These are phyloP conservation scores for Themeda triandra DNA, from an alignment of 176 grass and related monocot species.

Conservation along the genomic window DNA sequence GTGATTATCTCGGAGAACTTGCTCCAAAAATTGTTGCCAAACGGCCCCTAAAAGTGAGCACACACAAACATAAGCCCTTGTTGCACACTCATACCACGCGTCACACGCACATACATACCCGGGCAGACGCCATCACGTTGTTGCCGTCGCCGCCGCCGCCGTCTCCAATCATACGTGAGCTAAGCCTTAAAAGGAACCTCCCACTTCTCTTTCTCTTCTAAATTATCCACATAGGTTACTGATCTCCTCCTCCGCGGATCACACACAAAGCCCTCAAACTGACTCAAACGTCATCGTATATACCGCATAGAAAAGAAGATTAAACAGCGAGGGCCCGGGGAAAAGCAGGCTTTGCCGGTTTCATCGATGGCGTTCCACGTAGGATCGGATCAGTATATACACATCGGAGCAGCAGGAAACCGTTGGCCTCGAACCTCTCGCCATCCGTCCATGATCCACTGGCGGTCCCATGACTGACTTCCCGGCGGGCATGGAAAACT, in stretches of 20 bases:
- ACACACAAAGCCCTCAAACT: not conserved
- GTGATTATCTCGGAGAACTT: too few species aligned
- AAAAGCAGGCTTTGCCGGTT: not conserved
- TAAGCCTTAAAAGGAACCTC: not conserved
- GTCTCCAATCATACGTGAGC: not conserved
- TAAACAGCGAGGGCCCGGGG: not conserved
- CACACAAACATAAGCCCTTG: too few species aligned
- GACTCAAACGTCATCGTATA: not conserved
- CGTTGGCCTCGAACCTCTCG: not conserved
- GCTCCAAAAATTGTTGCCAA: too few species aligned
- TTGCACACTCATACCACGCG: too few species aligned
- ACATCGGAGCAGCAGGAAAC: not conserved
- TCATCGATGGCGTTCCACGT: not conserved
- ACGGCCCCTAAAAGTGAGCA: too few species aligned
- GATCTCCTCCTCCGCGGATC: not conserved
- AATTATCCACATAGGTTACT: not conserved
- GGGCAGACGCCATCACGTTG: not conserved
- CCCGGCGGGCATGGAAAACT: conserved; percentile 10
- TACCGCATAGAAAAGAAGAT: not conserved
- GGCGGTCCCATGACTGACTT: conserved; percentile 8
- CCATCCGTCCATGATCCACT: not conserved
- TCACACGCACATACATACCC: not conserved
- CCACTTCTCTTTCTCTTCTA: not conserved
- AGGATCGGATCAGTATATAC: not conserved
- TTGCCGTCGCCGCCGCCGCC: not conserved